A percentile compares a stretch with the other conserved stretches of the same genome.
These are phyloP conservation scores for Xerocomus spinulosus DNA, from an alignment of 768 basidiomycete genomes.

Conservation along the genomic window DNA sequence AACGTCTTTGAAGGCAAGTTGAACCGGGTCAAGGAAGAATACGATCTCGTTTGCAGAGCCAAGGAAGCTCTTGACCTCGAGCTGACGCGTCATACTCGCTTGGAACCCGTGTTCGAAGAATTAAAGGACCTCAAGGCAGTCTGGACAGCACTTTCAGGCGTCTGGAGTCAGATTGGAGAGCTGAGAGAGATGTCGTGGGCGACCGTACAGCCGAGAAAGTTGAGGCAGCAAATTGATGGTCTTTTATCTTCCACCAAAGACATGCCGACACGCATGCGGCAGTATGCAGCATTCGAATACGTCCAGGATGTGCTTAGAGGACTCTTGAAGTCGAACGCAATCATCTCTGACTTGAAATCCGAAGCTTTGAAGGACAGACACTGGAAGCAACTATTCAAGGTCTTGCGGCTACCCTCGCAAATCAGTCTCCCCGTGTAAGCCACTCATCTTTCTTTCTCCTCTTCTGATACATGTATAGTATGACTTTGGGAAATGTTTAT, in stretches of 20 bases:
- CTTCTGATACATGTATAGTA: slow-evolving; percentile 41
- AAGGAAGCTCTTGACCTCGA: slow-evolving; percentile 97
- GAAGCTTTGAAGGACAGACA: slow-evolving; percentile 97
- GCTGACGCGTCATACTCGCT: slow-evolving; percentile 79
- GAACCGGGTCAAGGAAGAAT: slow-evolving; percentile 86
- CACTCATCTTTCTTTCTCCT: slow-evolving; percentile 7
- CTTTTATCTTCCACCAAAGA: slow-evolving; percentile 92
- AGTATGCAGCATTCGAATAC: slow-evolving; percentile 98
- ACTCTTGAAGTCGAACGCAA: slow-evolving; percentile 81
- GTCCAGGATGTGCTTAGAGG: slow-evolving; percentile 88
- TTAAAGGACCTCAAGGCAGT: slow-evolving; percentile 95
- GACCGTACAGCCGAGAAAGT: slow-evolving; percentile 88
- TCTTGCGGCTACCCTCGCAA: slow-evolving; percentile 66
- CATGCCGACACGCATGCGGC: slow-evolving; percentile 98
- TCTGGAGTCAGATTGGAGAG: slow-evolving; percentile 92
- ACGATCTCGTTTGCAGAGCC: slow-evolving; percentile 90
- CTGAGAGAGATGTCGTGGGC: slow-evolving; percentile 87
- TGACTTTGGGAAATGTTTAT: slow-evolving; percentile 96
- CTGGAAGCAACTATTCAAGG: slow-evolving; percentile 97
- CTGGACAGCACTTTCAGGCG: slow-evolving; percentile 96
- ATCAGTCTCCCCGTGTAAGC: slow-evolving; percentile 72
- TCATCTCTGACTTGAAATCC: slow-evolving; percentile 93
- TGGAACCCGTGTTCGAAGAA: slow-evolving; percentile 94
- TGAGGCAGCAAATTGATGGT: slow-evolving; percentile 91
- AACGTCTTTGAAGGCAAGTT: slow-evolving; percentile 92